A percentile compares a stretch with the other conserved stretches of the same genome.
These are phyloP conservation scores for Monilinia fructigena DNA, from an alignment of 2,329 filamentous ascomycete genomes.

Conservation along the genomic window DNA sequence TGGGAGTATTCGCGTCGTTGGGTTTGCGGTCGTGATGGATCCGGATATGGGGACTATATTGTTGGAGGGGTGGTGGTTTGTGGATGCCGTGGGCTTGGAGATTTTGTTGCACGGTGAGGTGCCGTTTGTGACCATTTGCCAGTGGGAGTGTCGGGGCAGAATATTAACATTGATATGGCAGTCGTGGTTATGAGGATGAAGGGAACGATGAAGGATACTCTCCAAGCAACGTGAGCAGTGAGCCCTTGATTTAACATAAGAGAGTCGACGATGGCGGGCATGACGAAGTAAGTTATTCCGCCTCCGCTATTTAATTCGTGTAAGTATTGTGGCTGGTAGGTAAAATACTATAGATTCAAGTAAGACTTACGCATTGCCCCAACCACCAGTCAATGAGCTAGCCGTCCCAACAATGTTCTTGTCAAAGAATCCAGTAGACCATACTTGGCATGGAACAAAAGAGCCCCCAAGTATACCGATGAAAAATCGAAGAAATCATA, in stretches of 20 bases:
- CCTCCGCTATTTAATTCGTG: slow-evolving; percentile 53
- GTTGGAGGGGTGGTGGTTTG: slow-evolving; percentile 45
- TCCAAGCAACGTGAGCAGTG: slow-evolving; percentile 70
- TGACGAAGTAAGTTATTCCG: slow-evolving; percentile 89
- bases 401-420: slow-evolving; percentile 88
- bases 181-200: slow-evolving; percentile 70
- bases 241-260: slow-evolving; percentile 61
- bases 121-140: slow-evolving; percentile 76
- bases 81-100: slow-evolving; percentile 49
- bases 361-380: slow-evolving; percentile 63
- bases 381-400: slow-evolving; percentile 80
- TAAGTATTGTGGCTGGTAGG: slow-evolving; percentile 1
- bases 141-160: slow-evolving; percentile 79
- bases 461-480: slow-evolving; percentile 75
- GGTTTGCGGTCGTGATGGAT: slow-evolving; percentile 29
- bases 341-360: neutral
- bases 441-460: slow-evolving; percentile 87
- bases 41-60: slow-evolving; percentile 37
- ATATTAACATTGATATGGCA: slow-evolving; percentile 66
- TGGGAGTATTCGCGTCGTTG: neutral
- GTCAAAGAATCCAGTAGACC: slow-evolving; percentile 91
- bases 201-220: slow-evolving; percentile 80
- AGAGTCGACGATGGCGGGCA: slow-evolving; percentile 85
- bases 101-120: slow-evolving; percentile 43
- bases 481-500: slow-evolving; percentile 73